These are phyloP conservation scores for Nothomitra cinnamomea DNA, from an alignment of 2,329 filamentous ascomycete species.

Conservation along the genomic window DNA sequence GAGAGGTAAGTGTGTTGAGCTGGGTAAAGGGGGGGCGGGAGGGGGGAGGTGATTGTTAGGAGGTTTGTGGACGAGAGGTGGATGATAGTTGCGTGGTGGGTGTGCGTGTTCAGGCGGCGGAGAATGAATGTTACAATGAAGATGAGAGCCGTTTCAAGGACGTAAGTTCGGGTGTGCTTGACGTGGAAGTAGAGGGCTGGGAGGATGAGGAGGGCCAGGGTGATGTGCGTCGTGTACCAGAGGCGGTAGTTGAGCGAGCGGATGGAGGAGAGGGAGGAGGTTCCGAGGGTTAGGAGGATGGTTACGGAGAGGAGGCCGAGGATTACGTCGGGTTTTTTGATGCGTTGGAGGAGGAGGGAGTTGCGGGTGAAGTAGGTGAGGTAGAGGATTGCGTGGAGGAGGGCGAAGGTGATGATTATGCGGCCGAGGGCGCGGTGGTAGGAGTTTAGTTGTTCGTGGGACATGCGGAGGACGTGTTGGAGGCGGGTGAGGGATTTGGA, in stretches of 20 bases:
- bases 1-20: slow-evolving; percentile 31
- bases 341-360: slow-evolving; percentile 32
- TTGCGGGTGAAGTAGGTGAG: slow-evolving; percentile 37
- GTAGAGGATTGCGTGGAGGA: slow-evolving; percentile 36
- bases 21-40: slow-evolving; percentile 20
- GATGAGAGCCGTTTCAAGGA: slow-evolving; percentile 31
- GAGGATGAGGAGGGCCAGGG: slow-evolving; percentile 31
- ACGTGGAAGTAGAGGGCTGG: slow-evolving; percentile 37
- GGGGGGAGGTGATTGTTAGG: slow-evolving; percentile 25
- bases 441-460: slow-evolving; percentile 37
- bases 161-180: slow-evolving; percentile 33
- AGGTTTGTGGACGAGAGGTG: slow-evolving; percentile 26
- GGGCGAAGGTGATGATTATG: slow-evolving; percentile 32
- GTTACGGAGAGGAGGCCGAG: slow-evolving; percentile 33
- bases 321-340: slow-evolving; percentile 39
- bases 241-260: slow-evolving; percentile 30
- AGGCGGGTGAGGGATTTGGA: slow-evolving; percentile 33
- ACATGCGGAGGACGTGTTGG: slow-evolving; percentile 32
- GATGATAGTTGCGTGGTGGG: slow-evolving; percentile 22
- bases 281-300: slow-evolving; percentile 27
- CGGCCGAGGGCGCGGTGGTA: slow-evolving; percentile 41
- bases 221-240: slow-evolving; percentile 40
- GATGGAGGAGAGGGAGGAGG: slow-evolving; percentile 31
- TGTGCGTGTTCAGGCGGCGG: slow-evolving; percentile 20
- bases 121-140: slow-evolving; percentile 27